Evolutionary conservation across 345 rosid genomes (phyloP).

Genomic region (Jatropha curcas): DNA sequence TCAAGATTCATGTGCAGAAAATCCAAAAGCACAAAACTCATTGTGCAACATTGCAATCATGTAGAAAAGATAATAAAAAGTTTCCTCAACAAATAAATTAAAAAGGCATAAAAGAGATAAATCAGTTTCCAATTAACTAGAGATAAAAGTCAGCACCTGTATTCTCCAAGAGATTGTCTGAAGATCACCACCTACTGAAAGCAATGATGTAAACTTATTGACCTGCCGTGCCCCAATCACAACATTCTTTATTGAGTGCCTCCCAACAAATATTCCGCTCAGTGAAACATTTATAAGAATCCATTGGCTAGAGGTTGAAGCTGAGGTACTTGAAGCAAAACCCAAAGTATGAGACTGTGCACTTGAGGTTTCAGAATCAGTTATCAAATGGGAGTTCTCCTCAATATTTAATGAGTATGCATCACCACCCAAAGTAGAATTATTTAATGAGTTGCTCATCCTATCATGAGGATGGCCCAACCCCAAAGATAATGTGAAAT

Average conservation of each 20-base stretch:
- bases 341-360: conserved; percentile 38
- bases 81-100: conserved; percentile 12
- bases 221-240: conserved; percentile 49
- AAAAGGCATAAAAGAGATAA: conserved; percentile 11
- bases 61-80: not conserved
- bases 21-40: not conserved
- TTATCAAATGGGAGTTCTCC: conserved; percentile 31
- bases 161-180: conserved; percentile 51
- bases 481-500: conserved; percentile 46
- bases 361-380: conserved; percentile 39
- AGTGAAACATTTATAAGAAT: conserved; percentile 48
- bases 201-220: conserved; percentile 54
- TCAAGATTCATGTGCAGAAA: conserved; percentile 7
- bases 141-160: conserved; percentile 52
- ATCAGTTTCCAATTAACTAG: conserved; percentile 8
- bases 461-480: conserved; percentile 40
- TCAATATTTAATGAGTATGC: conserved; percentile 11
- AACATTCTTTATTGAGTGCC: conserved; percentile 50
- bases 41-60: not conserved
- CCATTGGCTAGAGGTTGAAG: conserved; percentile 39
- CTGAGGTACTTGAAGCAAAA: conserved; percentile 36
- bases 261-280: conserved; percentile 50
- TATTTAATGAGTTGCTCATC: conserved; percentile 31
- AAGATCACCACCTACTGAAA: conserved; percentile 57
- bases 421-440: conserved; percentile 26